phyloP scores from a whole-genome alignment of 2,329 filamentous ascomycete genomes.

The Proliferodiscus dingleyae region DNA sequence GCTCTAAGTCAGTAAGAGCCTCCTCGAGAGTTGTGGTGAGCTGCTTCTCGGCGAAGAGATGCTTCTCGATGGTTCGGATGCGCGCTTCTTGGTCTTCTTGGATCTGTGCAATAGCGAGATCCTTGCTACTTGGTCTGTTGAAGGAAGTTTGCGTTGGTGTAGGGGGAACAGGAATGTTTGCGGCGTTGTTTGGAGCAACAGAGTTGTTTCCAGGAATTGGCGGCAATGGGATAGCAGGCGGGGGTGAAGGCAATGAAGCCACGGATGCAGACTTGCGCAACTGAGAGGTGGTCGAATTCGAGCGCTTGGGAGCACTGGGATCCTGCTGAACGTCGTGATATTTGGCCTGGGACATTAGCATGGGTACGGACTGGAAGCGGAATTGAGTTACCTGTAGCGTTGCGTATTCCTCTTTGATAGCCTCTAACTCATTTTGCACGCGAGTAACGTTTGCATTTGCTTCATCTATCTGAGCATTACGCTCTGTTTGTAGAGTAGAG shows the following conservation, averaged over 20 bases:
- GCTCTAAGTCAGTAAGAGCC: conserved; percentile 88
- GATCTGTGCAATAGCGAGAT: conserved; percentile 69
- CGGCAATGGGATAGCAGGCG: conserved; percentile 91
- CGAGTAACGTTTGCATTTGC: conserved; percentile 59
- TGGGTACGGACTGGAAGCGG: neutral
- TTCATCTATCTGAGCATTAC: conserved; percentile 72
- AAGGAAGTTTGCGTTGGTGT: conserved; percentile 45
- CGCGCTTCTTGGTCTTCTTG: conserved; percentile 93
- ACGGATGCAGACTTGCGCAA: conserved; percentile 81
- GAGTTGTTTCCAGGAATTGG: conserved; percentile 64
- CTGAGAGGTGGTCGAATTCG: conserved; percentile 43
- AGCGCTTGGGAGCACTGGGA: conserved; percentile 40
- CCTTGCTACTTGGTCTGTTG: conserved; percentile 76
- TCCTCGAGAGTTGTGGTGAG: conserved; percentile 93
- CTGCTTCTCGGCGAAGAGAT: conserved; percentile 92
- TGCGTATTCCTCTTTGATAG: conserved; percentile 63
- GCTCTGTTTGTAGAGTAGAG: conserved; percentile 73
- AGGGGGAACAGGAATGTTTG: conserved; percentile 38
- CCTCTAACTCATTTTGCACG: conserved; percentile 65
- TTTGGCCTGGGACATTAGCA: conserved; percentile 46
- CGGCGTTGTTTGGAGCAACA: conserved; percentile 39
- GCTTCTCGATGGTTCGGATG: conserved; percentile 94
- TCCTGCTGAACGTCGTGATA: conserved; percentile 49
- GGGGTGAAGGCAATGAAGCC: conserved; percentile 82
- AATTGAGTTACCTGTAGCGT: conserved; percentile 54